These are phyloP conservation scores for Phytomonas sp. DNA, from an alignment of 208 protist species.

Conservation along the genomic window DNA sequence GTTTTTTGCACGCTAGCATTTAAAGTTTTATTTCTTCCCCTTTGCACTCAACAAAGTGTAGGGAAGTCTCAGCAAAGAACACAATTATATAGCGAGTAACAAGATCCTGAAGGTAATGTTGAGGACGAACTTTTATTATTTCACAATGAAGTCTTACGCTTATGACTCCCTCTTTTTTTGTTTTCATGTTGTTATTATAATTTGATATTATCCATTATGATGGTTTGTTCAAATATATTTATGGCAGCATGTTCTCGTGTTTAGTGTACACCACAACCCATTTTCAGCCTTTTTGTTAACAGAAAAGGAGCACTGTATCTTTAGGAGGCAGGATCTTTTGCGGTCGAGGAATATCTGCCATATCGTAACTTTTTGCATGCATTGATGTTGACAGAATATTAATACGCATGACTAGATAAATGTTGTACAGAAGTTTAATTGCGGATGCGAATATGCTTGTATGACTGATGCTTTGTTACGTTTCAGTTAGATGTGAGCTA, in stretches of 20 bases:
- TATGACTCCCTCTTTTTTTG: slow-evolving; percentile 11
- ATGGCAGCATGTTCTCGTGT: not conserved
- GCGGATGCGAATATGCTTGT: not conserved
- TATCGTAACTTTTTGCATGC: not conserved
- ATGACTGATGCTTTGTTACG: not conserved
- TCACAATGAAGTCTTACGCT: not conserved
- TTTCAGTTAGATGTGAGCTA: not conserved
- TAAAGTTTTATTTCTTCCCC: too few relatives aligned
- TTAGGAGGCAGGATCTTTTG: not conserved
- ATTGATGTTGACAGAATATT: not conserved
- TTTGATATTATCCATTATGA: slow-evolving; percentile 9
- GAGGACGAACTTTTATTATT: too few relatives aligned
- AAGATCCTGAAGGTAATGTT: too few relatives aligned
- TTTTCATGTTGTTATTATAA: slow-evolving; percentile 10
- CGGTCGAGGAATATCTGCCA: not conserved
- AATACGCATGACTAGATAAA: not conserved
- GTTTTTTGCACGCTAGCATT: too few relatives aligned
- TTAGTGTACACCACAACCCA: not conserved
- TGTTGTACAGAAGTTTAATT: not conserved
- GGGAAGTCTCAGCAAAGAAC: too few relatives aligned
- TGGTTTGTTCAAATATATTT: not conserved
- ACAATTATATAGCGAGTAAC: too few relatives aligned
- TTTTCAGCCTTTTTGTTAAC: not conserved
- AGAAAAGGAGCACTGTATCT: too few relatives aligned
- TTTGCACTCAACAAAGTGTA: too few relatives aligned